phyloP scores from a whole-genome alignment of 1,284 basidiomycete species.

The Leucoagaricus sp. region DNA sequence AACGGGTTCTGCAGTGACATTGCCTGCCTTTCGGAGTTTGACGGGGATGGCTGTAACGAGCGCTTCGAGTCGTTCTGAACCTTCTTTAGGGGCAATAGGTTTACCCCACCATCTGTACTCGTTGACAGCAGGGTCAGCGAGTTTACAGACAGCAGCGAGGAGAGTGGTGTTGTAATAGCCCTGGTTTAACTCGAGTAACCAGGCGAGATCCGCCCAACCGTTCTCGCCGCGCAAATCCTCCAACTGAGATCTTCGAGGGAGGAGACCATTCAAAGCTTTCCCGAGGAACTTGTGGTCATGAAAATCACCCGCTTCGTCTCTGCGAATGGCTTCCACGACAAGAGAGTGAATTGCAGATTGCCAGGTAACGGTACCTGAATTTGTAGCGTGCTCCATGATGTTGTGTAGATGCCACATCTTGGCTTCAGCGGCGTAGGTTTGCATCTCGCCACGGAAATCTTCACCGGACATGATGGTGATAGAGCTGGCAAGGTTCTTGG shows the following conservation, averaged over 20 bases:
- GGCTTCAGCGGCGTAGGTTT: constrained; percentile 18
- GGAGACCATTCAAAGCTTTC: constrained; percentile 26
- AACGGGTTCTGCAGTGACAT: background rate
- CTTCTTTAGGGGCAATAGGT: constrained; percentile 22
- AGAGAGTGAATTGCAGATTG: constrained; percentile 27
- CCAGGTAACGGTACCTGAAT: constrained; percentile 24
- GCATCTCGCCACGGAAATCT: constrained; percentile 21
- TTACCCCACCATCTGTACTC: constrained; percentile 23
- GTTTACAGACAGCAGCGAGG: constrained; percentile 23
- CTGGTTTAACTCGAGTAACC: constrained; percentile 29
- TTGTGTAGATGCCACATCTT: constrained; percentile 27
- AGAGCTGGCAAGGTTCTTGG: background rate
- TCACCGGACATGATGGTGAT: constrained; percentile 12
- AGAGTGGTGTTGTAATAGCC: constrained; percentile 27
- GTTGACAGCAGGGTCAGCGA: constrained; percentile 10
- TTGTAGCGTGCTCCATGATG: constrained; percentile 23
- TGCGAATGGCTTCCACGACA: constrained; percentile 26
- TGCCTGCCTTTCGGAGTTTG: background rate
- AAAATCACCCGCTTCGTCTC: constrained; percentile 19
- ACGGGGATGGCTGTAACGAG: constrained; percentile 25
- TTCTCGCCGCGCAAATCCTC: constrained; percentile 20
- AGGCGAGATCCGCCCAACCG: constrained; percentile 28
- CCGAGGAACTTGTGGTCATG: constrained; percentile 22
- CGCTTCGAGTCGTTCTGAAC: constrained; percentile 24
- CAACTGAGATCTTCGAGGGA: constrained; percentile 24